Base-by-base conservation (phyloP, 2,329 filamentous ascomycete species). In the Clonostachys solani region DNA sequence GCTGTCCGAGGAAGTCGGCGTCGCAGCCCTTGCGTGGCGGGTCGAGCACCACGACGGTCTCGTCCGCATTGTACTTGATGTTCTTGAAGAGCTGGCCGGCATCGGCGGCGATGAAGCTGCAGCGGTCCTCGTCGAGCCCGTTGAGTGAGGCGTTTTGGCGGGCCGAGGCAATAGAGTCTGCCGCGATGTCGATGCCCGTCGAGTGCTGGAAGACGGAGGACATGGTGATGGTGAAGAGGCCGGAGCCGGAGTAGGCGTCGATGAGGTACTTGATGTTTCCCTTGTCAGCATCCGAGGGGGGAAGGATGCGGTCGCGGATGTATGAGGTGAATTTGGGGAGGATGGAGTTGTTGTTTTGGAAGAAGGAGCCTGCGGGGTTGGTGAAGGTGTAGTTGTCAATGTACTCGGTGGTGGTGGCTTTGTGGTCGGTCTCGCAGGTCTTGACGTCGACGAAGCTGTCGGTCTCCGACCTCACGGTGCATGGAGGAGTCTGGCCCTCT, bases 261-360 rank as follows among this genome's bases (percentile, higher is more conserved):
- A 99, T 92, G 41, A 99, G 84, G 70, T 95, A 91, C 57, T 86
- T 87, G 68, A 96, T 45, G 69, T 37, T 18, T n/a, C 33, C 17
- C 15, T 16, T 35, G 37, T 33, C 38, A 15, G 23, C 15, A n/a
- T 41, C 19, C 16, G 36, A 48, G 4, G 76, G 69, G 0, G 83
- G 84, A 3, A 92, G 74, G 59, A 92, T 87, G 65, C 87, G 81
- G 36, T 87, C 77, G 52, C 90, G 87, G 63, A 97, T 89, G 72
- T 95, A 96, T 54, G 83, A 78, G 13, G 91, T 95, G 68, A 97
- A 95, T 15, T 74, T 71, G 33, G 89, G 83, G 19, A 99, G 84
- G 68, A 99, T 97, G 47, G 91, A 95, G 75, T 97, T 97, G 79
- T 99, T 99, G 77, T 99, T 99, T 64, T 99, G 94, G 80, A 99